Evolutionary conservation across 495 filamentous ascomycete genomes (phyloP).

Genomic region (Oleoguttula mirabilis): DNA sequence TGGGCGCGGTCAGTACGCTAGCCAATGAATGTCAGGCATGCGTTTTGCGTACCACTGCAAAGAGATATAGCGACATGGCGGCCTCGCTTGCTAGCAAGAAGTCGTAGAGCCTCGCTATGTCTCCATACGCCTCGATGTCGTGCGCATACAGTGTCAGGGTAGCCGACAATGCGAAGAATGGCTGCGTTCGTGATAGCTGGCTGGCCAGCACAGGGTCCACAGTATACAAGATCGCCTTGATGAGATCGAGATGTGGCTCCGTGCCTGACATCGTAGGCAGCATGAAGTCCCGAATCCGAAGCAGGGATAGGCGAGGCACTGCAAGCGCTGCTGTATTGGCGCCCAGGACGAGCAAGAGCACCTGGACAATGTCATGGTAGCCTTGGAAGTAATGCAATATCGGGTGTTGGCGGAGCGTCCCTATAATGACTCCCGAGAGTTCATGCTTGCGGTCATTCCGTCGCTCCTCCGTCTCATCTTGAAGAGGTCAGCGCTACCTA

Average conservation of each 20-base stretch:
- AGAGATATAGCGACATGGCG: constrained; percentile 78
- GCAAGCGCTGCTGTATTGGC: constrained; percentile 40
- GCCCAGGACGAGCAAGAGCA: constrained; percentile 77
- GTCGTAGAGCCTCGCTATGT: constrained; percentile 83
- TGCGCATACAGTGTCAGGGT: constrained; percentile 93
- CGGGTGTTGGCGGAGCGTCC: constrained; percentile 66
- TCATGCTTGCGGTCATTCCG: constrained; percentile 54
- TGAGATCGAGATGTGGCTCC: constrained; percentile 66
- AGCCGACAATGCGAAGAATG: constrained; percentile 83
- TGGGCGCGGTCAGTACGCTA: background rate
- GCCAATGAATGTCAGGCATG: background rate
- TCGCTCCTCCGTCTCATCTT: constrained; percentile 42
- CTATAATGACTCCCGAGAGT: constrained; percentile 62
- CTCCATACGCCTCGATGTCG: constrained; percentile 78
- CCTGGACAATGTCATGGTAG: constrained; percentile 96
- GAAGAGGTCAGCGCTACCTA: constrained; percentile 2
- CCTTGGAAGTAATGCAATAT: constrained; percentile 95
- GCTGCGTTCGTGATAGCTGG: constrained; percentile 65
- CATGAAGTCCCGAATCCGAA: constrained; percentile 96
- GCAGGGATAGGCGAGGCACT: constrained; percentile 66
- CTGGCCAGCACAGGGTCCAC: constrained; percentile 53
- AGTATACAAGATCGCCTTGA: constrained; percentile 64
- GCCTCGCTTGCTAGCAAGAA: constrained; percentile 75
- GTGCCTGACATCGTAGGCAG: constrained; percentile 75
- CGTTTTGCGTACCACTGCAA: constrained; percentile 43